Conservation (phyloP, 108 stramenopile species). For the Cyclotella kingstonii region DNA sequence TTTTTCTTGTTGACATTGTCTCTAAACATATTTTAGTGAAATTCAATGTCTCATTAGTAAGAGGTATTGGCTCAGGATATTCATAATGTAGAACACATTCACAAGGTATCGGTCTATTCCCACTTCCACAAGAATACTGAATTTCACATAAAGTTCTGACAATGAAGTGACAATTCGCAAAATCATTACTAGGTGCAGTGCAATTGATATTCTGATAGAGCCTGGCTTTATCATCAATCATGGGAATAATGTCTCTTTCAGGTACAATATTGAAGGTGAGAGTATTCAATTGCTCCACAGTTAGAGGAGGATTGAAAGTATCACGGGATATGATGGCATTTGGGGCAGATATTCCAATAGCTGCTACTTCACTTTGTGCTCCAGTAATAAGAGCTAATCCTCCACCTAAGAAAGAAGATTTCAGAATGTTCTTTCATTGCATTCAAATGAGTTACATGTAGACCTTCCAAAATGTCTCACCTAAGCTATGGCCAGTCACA, state of each 20-base stretch:
- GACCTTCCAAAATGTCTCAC: slow-evolving; percentile 27
- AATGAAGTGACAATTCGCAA: slow-evolving; percentile 5
- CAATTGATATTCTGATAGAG: slow-evolving; percentile 14
- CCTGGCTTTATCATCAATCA: slow-evolving; percentile 12
- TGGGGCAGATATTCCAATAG: slow-evolving; percentile 34
- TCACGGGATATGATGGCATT: slow-evolving; percentile 31
- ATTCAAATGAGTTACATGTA: no score
- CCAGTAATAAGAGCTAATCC: slow-evolving; percentile 43
- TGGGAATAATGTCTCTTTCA: slow-evolving; percentile 27
- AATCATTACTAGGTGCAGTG: slow-evolving; percentile 2
- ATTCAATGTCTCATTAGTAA: slow-evolving; percentile 1
- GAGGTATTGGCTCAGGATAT: slow-evolving; percentile 10
- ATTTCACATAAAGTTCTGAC: slow-evolving; percentile 28
- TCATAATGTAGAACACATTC: slow-evolving; percentile 14
- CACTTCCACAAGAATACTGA: slow-evolving; percentile 24
- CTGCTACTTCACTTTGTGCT: slow-evolving; percentile 19
- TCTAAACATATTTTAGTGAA: slow-evolving; percentile 1
- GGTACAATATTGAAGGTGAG: slow-evolving; percentile 30
- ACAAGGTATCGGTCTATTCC: slow-evolving; percentile 13
- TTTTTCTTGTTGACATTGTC: no score
- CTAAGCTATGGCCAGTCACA: slow-evolving; percentile 25
- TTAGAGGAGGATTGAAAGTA: slow-evolving; percentile 22
- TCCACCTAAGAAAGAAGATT: no score
- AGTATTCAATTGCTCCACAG: slow-evolving; percentile 14
- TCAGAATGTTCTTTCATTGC: no score